Evolutionary conservation across 208 protist genomes (phyloP), one percentile per base, ranked within the genome.

Genomic region (Trypanosoma cruzi): DNA sequence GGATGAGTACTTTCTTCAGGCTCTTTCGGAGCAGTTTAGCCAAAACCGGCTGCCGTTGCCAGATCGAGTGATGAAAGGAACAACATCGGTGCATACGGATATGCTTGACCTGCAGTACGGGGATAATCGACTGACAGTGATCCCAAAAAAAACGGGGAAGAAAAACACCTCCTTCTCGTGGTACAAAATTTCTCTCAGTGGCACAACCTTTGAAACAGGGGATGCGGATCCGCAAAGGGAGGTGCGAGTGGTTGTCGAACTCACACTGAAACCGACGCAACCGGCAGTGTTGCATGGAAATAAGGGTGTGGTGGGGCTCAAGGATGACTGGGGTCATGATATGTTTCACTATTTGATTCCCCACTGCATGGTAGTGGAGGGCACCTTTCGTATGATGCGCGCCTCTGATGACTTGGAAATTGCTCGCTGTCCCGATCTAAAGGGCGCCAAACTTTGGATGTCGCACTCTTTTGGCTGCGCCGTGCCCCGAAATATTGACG

Each of bases 381-480:
- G 80, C 13, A 75, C 68, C 16, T 40, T 88, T 11, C 71, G 74
- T 44, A 57, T 91, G 26, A 78, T 72, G 8, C 73, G 78, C 36
- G 80, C 80, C 28, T 82, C 85, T 3, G 82, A 86, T 65, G 68
- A 74, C 54, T 50, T 81, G 29, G 80, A 88, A 59, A 32, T 81
- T 26, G 69, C 60, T 4, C 65, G 75, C 34, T 71, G 81, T n/a
- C 37, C 75, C 11, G 58, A 79, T 28, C 29, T 91, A 0, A 68
- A 54, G 36, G 61, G 68, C 26, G 82, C 80, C 13, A 66, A 50
- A 37, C 53, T 81, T 18, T 91, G 82, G 77, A 76, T 88, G 61
- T 79, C 88, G 46, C 82, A 88, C 75, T 64, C 60, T 32, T 88
- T 91, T 55, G 82, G 82, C 28, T 77, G 75, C 48, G 79, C 79